A percentile compares a stretch with the other conserved stretches of the same genome.
phyloP scores from a whole-genome alignment of 106 monocot species.

The Xerophyta viscosa region DNA sequence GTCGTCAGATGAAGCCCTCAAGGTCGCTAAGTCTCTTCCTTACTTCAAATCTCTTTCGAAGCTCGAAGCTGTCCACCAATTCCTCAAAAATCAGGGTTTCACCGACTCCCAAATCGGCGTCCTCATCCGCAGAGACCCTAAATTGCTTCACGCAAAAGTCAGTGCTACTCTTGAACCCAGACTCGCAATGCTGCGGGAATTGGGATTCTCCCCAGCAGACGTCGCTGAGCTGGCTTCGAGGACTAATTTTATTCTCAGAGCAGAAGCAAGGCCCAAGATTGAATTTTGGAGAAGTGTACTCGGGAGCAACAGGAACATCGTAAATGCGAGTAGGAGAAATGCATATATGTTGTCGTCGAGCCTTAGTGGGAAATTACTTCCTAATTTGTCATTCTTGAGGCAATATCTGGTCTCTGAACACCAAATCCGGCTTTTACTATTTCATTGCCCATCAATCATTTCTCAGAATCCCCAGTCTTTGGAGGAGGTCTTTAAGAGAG shows the following conservation, averaged over 20 bases:
- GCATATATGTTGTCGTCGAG: neutral
- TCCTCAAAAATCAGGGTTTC: conserved; percentile 8
- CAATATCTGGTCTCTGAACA: too few relatives aligned
- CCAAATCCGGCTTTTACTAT: too few relatives aligned
- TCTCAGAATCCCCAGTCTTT: neutral
- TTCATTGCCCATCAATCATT: neutral
- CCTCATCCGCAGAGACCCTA: conserved; percentile 1
- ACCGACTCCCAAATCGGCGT: conserved; percentile 1
- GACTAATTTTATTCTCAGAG: neutral
- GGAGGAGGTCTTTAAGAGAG: neutral
- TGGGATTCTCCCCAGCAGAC: neutral
- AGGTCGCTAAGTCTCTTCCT: too few relatives aligned
- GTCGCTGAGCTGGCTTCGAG: neutral
- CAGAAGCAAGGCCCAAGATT: neutral
- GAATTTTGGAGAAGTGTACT: conserved; percentile 3
- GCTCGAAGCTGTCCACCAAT: conserved; percentile 1
- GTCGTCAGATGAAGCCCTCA: too few relatives aligned
- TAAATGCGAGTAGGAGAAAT: neutral
- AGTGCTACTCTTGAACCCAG: conserved; percentile 8
- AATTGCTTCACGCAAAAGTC: neutral
- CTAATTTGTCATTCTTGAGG: neutral
- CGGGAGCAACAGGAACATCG: neutral
- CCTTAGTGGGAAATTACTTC: neutral
- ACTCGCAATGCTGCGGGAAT: neutral
- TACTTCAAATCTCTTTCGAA: neutral